Evolutionary conservation across 1,139 yeast genomes (phyloP), one percentile per base, ranked within the genome.

Genomic region (Spathaspora jeffriesii): DNA sequence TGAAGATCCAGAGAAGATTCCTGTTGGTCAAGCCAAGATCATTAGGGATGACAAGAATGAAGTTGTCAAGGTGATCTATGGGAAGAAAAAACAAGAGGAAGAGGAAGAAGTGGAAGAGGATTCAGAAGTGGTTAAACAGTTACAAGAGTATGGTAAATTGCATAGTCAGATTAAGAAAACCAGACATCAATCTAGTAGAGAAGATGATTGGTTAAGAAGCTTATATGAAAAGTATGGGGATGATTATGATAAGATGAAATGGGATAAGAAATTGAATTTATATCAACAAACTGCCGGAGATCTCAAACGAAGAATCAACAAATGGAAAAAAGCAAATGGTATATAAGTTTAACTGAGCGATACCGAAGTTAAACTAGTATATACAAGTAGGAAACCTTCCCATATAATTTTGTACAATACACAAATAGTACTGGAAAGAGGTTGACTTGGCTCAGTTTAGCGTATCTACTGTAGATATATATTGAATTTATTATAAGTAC

Each of bases 211-310:
- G 96, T 67, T 90, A 41, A 68, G 67, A 45, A 67, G 68, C 21
- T 73, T 93, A 44, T 78, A 84, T 50, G 81, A 79, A 27, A 90
- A 89, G 65, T 83, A 93, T 62, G 97, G 97, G 17, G 96, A 91
- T 53, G 86, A 93, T 64, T 91, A 84, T 63, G 85, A 81, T 45
- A 88, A 84, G 59, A 93, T 95, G 98, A 86, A 84, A 63, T 87
- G 96, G 88, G 99, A 93, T 64, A 82, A 79, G 69, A 88, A 87
- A 64, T 74, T 92, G 53, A 93, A 93, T 63, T 78, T 87, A 2
- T 81, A 79, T 67, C 97, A 91, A 68, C 92, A 88, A 62, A 78
- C 89, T 53, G 85, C 84, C n/a, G 96, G 96, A 25, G 96, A 90
- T 58, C 70, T 92, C 60, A 85, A 78, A 65, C 81, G 81, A 62